Percentiles rank a stretch among this genome's conserved stretches.
Evolutionary conservation across 768 basidiomycete species (phyloP).

Genomic region (Leccinum broughii): DNA sequence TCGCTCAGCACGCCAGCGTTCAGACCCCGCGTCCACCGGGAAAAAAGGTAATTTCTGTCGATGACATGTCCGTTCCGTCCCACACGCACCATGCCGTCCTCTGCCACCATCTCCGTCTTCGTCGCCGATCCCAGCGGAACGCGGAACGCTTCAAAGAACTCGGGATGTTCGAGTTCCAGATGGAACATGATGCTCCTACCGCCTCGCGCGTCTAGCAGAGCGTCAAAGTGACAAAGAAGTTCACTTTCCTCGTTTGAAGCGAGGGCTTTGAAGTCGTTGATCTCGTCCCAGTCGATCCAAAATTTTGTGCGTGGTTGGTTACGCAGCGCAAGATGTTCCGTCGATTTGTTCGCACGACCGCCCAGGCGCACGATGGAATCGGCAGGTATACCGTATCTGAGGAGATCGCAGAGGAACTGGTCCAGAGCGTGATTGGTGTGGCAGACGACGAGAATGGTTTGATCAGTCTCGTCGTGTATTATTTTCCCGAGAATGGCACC

Average conservation of each 20-base stretch:
- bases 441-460: conserved; percentile 63
- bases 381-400: conserved; percentile 55
- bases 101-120: not conserved
- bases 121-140: conserved; percentile 32
- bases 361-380: conserved; percentile 53
- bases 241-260: conserved; percentile 36
- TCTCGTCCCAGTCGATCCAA: conserved; percentile 7
- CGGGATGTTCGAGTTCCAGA: conserved; percentile 46
- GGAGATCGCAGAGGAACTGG: conserved; percentile 61
- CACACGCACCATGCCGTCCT: conserved; percentile 47
- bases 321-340: conserved; percentile 46
- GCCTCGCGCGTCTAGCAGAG: conserved; percentile 27
- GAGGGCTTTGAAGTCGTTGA: conserved; percentile 26
- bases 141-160: conserved; percentile 45
- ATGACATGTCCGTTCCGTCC: conserved; percentile 43
- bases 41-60: conserved; percentile 42
- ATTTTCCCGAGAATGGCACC: conserved; percentile 63
- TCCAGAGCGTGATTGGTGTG: conserved; percentile 76
- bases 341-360: conserved; percentile 50
- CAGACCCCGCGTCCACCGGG: conserved; percentile 45
- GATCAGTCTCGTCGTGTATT: conserved; percentile 45
- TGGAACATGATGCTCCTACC: conserved; percentile 38
- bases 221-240: conserved; percentile 9
- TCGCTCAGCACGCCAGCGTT: conserved; percentile 45
- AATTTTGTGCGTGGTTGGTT: conserved; percentile 3